Percentiles rank a stretch among this genome's conserved stretches.
These are phyloP conservation scores for Lanmaoa pseudosensibilis DNA, from an alignment of 768 basidiomycete species.

Conservation along the genomic window DNA sequence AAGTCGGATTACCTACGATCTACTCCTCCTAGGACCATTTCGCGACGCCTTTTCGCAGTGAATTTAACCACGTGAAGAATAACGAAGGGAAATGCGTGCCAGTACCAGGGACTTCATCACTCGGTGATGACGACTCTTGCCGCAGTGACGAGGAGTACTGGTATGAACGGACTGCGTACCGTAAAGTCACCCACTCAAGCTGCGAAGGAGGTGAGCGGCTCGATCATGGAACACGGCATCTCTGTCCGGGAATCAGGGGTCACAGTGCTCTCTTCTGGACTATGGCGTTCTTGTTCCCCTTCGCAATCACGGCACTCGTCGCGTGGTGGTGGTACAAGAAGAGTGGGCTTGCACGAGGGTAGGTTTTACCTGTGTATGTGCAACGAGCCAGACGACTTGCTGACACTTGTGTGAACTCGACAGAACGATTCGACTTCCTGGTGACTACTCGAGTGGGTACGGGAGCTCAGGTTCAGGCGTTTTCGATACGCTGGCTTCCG, in stretches of 20 bases:
- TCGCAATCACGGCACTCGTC: conserved; percentile 70
- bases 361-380: conserved; percentile 30
- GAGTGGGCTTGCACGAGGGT: conserved; percentile 76
- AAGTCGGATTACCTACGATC: conserved; percentile 21
- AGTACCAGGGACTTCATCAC: conserved; percentile 63
- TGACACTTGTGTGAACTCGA: conserved; percentile 4
- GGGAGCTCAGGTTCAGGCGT: conserved; percentile 44
- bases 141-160: conserved; percentile 68
- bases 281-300: conserved; percentile 72
- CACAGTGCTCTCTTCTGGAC: conserved; percentile 85
- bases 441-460: conserved; percentile 37
- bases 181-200: conserved; percentile 84
- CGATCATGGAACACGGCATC: conserved; percentile 72
- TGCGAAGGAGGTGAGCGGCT: conserved; percentile 81
- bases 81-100: conserved; percentile 73
- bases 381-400: background rate
- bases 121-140: conserved; percentile 64
- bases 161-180: conserved; percentile 92
- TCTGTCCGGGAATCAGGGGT: conserved; percentile 78
- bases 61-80: conserved; percentile 87
- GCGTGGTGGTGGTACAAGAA: conserved; percentile 81
- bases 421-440: conserved; percentile 79
- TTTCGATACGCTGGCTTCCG: conserved; percentile 75
- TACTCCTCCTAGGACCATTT: background rate
- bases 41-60: conserved; percentile 46